phyloP scores from a whole-genome alignment of 352 stramenopile species.

The Globisporangium iwayamae region DNA sequence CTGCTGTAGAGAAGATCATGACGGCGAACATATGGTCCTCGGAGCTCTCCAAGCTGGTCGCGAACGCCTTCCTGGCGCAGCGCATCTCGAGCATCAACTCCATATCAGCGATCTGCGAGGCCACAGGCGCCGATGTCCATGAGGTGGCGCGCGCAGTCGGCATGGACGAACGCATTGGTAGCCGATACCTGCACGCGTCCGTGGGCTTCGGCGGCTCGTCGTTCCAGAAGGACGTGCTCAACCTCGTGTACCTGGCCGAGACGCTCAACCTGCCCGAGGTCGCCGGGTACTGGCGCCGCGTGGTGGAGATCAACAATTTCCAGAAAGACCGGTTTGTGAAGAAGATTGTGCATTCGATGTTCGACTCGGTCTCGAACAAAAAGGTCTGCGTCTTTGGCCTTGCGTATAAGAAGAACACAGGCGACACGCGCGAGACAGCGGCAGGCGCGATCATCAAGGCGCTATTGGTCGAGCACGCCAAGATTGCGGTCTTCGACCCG shows the following conservation, averaged over 20 bases:
- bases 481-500: constrained; percentile 97
- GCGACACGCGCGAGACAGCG: constrained; percentile 98
- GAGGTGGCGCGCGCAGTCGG: constrained; percentile 97
- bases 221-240: constrained; percentile 99
- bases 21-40: constrained; percentile 99
- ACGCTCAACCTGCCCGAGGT: constrained; percentile 97
- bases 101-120: constrained; percentile 99
- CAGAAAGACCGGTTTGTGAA: constrained; percentile 99
- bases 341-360: constrained; percentile 98
- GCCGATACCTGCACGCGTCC: constrained; percentile 97
- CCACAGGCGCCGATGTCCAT: constrained; percentile 96
- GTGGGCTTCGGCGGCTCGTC: constrained; percentile 99
- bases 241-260: constrained; percentile 99
- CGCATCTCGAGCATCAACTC: constrained; percentile 99
- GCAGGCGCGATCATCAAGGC: constrained; percentile 97
- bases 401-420: constrained; percentile 99
- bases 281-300: constrained; percentile 98
- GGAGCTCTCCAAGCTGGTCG: constrained; percentile 99
- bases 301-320: constrained; percentile 99
- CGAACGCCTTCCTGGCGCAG: constrained; percentile 99
- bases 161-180: constrained; percentile 97
- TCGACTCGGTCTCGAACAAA: constrained; percentile 99
- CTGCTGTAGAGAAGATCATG: constrained; percentile 90
- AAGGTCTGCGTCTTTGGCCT: constrained; percentile 99
- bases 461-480: constrained; percentile 94